Conservation (phyloP, 371 early-diverging fungal genomes). For the Chytridiales sp. region DNA sequence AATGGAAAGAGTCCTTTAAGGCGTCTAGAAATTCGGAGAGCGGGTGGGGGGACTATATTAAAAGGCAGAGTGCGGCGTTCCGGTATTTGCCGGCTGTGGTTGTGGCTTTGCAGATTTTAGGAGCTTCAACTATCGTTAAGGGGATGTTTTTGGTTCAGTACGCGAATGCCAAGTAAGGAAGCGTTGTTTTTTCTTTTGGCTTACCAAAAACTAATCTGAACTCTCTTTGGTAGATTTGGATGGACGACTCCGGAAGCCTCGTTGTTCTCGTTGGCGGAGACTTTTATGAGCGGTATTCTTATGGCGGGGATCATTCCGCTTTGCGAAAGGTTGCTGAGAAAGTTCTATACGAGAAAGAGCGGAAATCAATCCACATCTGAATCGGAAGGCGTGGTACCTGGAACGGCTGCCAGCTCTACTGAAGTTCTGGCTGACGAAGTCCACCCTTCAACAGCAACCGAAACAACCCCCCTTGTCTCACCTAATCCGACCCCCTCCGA, state of each 20-base stretch:
- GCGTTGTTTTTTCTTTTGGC: background rate
- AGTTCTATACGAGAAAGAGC: background rate
- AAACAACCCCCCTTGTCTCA: background rate
- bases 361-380: no score
- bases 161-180: background rate
- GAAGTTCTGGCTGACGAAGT: background rate
- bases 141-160: background rate
- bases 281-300: background rate
- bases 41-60: background rate
- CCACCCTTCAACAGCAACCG: background rate
- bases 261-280: background rate
- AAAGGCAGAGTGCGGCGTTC: background rate
- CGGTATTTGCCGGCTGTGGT: background rate
- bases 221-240: background rate
- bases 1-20: background rate
- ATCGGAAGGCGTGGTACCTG: background rate
- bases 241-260: background rate
- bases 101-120: background rate
- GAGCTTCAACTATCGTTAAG: background rate
- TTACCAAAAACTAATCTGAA: background rate
- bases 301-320: background rate
- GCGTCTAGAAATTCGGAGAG: background rate
- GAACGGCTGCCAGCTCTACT: background rate
- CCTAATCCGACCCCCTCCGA: background rate
- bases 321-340: background rate